These are phyloP conservation scores for Plasmodium billcollinsi DNA, from an alignment of 169 alveolate species.

Conservation along the genomic window DNA sequence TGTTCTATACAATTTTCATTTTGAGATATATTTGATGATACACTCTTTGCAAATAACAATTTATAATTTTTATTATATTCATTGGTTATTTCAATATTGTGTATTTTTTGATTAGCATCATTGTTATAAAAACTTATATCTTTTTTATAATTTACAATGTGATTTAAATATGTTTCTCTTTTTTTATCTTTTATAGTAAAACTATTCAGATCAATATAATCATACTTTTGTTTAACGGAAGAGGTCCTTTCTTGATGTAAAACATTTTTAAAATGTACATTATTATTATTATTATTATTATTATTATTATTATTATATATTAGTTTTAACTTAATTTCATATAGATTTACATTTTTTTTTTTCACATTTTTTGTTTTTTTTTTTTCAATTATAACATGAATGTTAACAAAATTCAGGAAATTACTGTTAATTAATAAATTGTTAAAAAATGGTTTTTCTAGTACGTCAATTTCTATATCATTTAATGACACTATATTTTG, in stretches of 20 bases:
- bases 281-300: not conserved
- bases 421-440: conserved; percentile 15
- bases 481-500: conserved; percentile 59
- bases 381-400: conserved; percentile 38
- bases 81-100: not conserved
- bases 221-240: not conserved
- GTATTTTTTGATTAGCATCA: not conserved
- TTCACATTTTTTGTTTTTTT: conserved; percentile 1
- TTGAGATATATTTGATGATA: not conserved
- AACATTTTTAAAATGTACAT: not conserved
- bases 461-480: conserved; percentile 11
- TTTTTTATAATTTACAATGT: not conserved
- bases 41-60: not conserved
- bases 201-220: too few relatives aligned
- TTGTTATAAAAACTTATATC: not conserved
- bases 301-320: conserved; percentile 6
- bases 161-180: conserved; percentile 3
- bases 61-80: not conserved
- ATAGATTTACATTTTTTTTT: conserved; percentile 21
- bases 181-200: too few relatives aligned
- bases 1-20: not conserved
- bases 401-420: conserved; percentile 24
- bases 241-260: not conserved
- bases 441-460: conserved; percentile 37
- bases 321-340: conserved; percentile 41